Conservation (phyloP, 2,329 filamentous ascomycete genomes). For the Penicillium decumbens region DNA sequence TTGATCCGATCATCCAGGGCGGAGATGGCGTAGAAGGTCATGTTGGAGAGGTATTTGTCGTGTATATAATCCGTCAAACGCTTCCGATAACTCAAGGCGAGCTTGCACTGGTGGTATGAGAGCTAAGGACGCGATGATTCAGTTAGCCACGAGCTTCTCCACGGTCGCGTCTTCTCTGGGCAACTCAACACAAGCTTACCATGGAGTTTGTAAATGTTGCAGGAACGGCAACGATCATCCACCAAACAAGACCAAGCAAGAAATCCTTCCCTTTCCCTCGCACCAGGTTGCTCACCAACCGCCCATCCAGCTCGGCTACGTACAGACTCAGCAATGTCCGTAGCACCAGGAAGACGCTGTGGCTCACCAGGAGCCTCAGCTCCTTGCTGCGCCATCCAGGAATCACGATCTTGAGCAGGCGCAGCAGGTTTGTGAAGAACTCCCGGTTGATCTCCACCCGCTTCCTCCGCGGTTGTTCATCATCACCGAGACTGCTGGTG, state of each 20-base stretch:
- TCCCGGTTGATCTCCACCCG: slow-evolving; percentile 83
- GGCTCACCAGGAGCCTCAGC: slow-evolving; percentile 75
- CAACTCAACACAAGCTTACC: slow-evolving; percentile 51
- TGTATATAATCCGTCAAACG: slow-evolving; percentile 92
- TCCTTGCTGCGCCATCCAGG: slow-evolving; percentile 89
- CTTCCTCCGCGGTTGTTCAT: slow-evolving; percentile 57
- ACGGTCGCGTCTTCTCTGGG: slow-evolving; percentile 4
- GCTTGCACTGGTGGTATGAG: slow-evolving; percentile 92
- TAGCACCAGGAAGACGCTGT: slow-evolving; percentile 87
- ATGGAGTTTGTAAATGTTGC: slow-evolving; percentile 99
- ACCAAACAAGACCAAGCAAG: slow-evolving; percentile 82
- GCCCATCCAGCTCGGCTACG: slow-evolving; percentile 92
- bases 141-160: slow-evolving; percentile 6
- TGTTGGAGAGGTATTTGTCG: slow-evolving; percentile 90
- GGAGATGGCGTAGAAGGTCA: slow-evolving; percentile 96
- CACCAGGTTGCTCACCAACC: slow-evolving; percentile 85
- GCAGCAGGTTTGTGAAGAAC: slow-evolving; percentile 71
- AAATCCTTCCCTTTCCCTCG: slow-evolving; percentile 90
- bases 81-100: slow-evolving; percentile 87
- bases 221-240: slow-evolving; percentile 95
- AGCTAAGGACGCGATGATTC: slow-evolving; percentile 53
- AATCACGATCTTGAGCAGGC: slow-evolving; percentile 78
- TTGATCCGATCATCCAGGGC: slow-evolving; percentile 96
- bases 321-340: slow-evolving; percentile 90
- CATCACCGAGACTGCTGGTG: slow-evolving; percentile 36